Percentiles rank a stretch among this genome's conserved stretches.
Evolutionary conservation across 257 asterid species (phyloP).

Genomic region (Ajuga chamaepitys): DNA sequence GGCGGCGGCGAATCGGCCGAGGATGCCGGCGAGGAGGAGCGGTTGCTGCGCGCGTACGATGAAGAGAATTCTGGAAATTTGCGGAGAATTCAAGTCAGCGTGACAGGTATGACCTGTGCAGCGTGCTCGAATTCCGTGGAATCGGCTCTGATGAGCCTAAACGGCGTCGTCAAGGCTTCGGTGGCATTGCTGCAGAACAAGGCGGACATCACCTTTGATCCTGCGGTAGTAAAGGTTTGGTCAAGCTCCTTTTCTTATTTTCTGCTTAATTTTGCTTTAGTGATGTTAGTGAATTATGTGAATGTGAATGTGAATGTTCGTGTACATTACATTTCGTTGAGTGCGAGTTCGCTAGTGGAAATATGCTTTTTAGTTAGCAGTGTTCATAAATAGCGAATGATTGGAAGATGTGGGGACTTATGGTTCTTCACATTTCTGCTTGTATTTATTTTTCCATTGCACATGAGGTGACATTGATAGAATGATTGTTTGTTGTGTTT

Average conservation of each 20-base stretch:
- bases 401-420: not conserved
- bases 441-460: not conserved
- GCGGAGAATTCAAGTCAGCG: slow-evolving; percentile 68
- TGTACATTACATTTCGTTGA: not conserved
- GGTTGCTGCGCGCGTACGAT: slow-evolving; percentile 57
- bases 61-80: slow-evolving; percentile 36
- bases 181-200: slow-evolving; percentile 93
- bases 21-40: slow-evolving; percentile 50
- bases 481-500: not conserved
- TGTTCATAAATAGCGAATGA: slow-evolving; percentile 5
- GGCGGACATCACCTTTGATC: slow-evolving; percentile 76
- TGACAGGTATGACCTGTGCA: slow-evolving; percentile 96
- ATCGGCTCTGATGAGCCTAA: slow-evolving; percentile 55
- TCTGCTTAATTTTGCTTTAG: not conserved
- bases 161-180: slow-evolving; percentile 82
- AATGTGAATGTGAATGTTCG: not conserved
- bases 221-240: slow-evolving; percentile 56
- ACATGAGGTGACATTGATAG: not conserved
- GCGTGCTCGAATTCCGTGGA: slow-evolving; percentile 96
- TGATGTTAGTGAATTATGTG: not conserved
- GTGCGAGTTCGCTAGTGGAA: not conserved
- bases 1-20: slow-evolving; percentile 19
- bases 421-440: not conserved
- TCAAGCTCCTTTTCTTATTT: slow-evolving; percentile 12
- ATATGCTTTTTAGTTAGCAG: not conserved